Evolutionary conservation across 495 filamentous ascomycete species (phyloP).

Genomic region (Talaromyces ruber): DNA sequence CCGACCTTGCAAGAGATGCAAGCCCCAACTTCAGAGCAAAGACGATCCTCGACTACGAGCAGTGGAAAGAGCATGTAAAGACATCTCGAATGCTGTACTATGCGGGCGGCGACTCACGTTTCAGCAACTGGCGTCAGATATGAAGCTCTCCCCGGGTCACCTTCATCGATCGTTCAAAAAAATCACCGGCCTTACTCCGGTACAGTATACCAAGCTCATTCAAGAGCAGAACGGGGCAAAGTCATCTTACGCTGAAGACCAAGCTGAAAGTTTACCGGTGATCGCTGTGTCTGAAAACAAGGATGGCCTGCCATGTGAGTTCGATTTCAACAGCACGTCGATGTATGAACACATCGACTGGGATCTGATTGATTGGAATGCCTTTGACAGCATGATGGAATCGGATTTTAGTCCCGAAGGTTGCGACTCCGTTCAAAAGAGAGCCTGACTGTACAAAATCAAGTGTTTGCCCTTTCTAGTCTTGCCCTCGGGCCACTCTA

Average conservation of each 20-base stretch:
- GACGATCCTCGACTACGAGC: neutral
- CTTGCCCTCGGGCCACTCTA: neutral
- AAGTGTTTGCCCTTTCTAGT: neutral
- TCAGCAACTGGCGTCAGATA: constrained; percentile 9
- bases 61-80: neutral
- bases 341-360: neutral
- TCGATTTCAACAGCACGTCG: neutral
- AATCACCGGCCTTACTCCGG: constrained; percentile 9
- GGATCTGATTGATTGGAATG: neutral
- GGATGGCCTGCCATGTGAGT: neutral
- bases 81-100: neutral
- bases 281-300: neutral
- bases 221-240: neutral
- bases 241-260: neutral
- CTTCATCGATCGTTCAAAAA: constrained; percentile 13
- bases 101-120: neutral
- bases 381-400: neutral
- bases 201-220: neutral
- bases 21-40: constrained; percentile 21
- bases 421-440: neutral
- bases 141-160: constrained; percentile 11
- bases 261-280: neutral
- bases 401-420: neutral
- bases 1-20: constrained; percentile 57
- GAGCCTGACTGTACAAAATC: neutral